phyloP scores from a whole-genome alignment of 2,329 filamentous ascomycete species.

The Cladophialophora yegresii region DNA sequence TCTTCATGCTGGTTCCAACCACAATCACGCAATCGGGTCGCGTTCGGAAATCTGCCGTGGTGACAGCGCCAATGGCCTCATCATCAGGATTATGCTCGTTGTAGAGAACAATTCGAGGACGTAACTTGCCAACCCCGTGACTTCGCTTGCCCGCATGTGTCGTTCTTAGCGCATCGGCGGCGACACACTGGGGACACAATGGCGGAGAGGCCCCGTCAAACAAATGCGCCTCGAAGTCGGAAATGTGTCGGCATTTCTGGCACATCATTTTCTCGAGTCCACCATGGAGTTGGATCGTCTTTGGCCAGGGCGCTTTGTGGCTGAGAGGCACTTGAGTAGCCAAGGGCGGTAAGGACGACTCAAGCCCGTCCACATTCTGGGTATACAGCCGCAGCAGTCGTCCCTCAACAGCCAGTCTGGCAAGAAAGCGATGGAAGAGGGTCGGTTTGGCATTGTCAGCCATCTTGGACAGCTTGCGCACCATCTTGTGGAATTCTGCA shows the following conservation, averaged over 20 bases:
- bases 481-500: constrained; percentile 92
- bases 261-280: constrained; percentile 96
- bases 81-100: constrained; percentile 97
- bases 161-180: constrained; percentile 74
- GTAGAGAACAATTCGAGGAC: constrained; percentile 93
- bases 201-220: constrained; percentile 86
- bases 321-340: constrained; percentile 78
- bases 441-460: constrained; percentile 78
- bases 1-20: constrained; percentile 92
- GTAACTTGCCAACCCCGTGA: constrained; percentile 85
- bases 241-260: constrained; percentile 80
- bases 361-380: constrained; percentile 95
- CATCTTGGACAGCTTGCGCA: constrained; percentile 79
- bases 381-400: constrained; percentile 88
- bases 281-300: constrained; percentile 89
- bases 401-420: constrained; percentile 82
- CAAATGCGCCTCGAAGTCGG: constrained; percentile 72
- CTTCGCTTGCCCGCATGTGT: constrained; percentile 79
- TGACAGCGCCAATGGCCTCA: constrained; percentile 90
- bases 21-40: constrained; percentile 91
- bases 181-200: constrained; percentile 72
- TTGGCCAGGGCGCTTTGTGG: constrained; percentile 86
- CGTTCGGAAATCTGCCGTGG: constrained; percentile 78
- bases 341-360: constrained; percentile 78
- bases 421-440: constrained; percentile 88